Percentiles rank a stretch among this genome's conserved stretches.
phyloP scores from a whole-genome alignment of 441 rosid species.

The Populus hybrid region DNA sequence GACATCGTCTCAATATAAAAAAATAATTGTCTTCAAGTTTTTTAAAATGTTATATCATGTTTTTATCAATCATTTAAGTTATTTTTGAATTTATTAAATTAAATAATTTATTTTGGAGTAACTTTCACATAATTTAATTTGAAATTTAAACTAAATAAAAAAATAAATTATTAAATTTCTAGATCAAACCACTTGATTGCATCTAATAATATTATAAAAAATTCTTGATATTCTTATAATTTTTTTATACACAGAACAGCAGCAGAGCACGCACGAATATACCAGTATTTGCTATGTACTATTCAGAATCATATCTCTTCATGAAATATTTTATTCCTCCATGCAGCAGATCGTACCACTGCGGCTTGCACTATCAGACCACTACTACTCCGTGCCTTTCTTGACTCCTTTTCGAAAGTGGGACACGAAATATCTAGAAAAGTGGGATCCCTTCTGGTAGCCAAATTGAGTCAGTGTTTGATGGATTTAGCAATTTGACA shows the following conservation, averaged over 20 bases:
- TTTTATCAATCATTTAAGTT: no score
- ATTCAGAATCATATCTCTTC: background rate
- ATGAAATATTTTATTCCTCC: background rate
- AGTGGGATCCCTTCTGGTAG: conserved; percentile 17
- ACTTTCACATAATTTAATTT: rapidly evolving
- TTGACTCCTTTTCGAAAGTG: background rate
- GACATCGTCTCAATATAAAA: no score
- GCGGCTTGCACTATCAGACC: background rate
- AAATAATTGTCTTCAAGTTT: no score
- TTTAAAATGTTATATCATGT: no score
- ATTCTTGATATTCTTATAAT: no score
- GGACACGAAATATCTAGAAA: background rate
- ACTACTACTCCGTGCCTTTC: background rate
- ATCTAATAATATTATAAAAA: no score
- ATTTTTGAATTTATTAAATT: no score
- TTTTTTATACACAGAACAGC: no score
- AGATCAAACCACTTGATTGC: no score
- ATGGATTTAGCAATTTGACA: conserved; percentile 12
- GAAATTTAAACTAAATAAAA: rapidly evolving
- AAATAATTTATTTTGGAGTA: no score
- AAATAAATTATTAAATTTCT: no score
- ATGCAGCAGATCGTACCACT: background rate
- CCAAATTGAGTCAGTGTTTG: conserved; percentile 11
- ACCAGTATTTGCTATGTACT: background rate
- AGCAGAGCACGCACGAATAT: no score